These are phyloP conservation scores for Xerocomellus amylosporus DNA, from an alignment of 768 basidiomycete species.

Conservation along the genomic window DNA sequence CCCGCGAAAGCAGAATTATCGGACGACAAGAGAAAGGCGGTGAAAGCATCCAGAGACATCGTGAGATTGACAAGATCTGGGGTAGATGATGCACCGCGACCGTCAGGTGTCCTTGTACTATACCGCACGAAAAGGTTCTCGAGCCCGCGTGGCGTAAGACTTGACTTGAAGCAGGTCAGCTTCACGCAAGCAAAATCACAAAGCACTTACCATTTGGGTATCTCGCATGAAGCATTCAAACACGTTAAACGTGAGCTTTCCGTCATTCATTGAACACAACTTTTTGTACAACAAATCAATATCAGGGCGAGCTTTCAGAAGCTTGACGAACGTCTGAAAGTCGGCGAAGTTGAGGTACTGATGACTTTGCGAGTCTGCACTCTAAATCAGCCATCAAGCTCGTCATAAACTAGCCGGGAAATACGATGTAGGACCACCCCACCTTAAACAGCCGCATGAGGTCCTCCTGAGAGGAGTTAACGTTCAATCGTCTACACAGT, in stretches of 20 bases:
- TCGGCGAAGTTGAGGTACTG: conserved; percentile 72
- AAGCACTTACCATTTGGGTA: conserved; percentile 45
- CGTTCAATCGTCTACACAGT: conserved; percentile 69
- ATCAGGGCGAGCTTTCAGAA: conserved; percentile 83
- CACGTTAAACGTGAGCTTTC: conserved; percentile 34
- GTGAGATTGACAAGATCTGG: conserved; percentile 10
- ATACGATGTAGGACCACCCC: background rate
- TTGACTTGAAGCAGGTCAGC: conserved; percentile 32
- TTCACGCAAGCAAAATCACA: background rate
- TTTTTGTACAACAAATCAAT: conserved; percentile 61
- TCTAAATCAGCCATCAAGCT: conserved; percentile 37
- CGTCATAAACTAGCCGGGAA: background rate
- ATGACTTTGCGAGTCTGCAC: conserved; percentile 54
- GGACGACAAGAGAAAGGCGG: conserved; percentile 73
- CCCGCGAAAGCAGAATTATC: conserved; percentile 67
- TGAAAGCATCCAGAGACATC: conserved; percentile 63
- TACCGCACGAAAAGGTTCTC: conserved; percentile 38
- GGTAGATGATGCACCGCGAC: background rate
- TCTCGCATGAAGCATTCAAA: conserved; percentile 54
- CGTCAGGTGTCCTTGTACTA: conserved; percentile 13
- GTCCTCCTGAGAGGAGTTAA: conserved; percentile 52
- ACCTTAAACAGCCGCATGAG: conserved; percentile 61
- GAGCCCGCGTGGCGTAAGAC: conserved; percentile 34
- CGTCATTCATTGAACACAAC: conserved; percentile 32
- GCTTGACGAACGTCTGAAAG: conserved; percentile 80